Conservation (phyloP, 768 basidiomycete species). For the Amanita pseudoporphyria region DNA sequence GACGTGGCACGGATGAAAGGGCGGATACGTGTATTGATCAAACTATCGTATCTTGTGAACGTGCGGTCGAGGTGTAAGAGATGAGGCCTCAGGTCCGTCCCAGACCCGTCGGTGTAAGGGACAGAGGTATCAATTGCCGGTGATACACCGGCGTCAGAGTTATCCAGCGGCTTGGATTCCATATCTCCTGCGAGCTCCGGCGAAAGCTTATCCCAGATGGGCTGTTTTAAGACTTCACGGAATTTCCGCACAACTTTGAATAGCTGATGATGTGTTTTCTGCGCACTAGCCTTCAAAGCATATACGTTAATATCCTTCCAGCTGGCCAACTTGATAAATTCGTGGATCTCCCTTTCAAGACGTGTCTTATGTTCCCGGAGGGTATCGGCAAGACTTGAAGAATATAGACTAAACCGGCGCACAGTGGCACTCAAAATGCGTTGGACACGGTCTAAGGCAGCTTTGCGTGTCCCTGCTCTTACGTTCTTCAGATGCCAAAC, state of each 20-base stretch:
- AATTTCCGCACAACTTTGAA: constrained; percentile 90
- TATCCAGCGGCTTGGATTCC: constrained; percentile 20
- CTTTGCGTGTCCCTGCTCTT: constrained; percentile 20
- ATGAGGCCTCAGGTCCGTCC: constrained; percentile 21
- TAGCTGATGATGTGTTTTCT: constrained; percentile 81
- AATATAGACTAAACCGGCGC: constrained; percentile 57
- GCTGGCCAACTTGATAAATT: constrained; percentile 89
- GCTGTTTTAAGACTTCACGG: constrained; percentile 78
- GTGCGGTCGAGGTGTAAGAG: constrained; percentile 42
- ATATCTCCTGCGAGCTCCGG: constrained; percentile 24
- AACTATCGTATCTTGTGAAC: constrained; percentile 34
- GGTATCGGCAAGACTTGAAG: constrained; percentile 31
- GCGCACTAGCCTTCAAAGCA: constrained; percentile 86
- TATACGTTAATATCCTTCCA: constrained; percentile 98
- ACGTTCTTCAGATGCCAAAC: constrained; percentile 24
- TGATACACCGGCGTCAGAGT: neutral
- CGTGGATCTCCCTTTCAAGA: constrained; percentile 74
- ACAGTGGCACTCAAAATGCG: constrained; percentile 53
- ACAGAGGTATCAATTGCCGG: neutral
- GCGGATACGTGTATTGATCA: constrained; percentile 34
- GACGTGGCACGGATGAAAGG: constrained; percentile 30
- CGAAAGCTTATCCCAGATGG: constrained; percentile 36
- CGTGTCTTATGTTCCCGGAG: constrained; percentile 44
- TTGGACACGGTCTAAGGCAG: constrained; percentile 37
- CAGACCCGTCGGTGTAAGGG: constrained; percentile 11